Conservation (phyloP, 2,329 filamentous ascomycete species). For the Sclerotinia glacialis region DNA sequence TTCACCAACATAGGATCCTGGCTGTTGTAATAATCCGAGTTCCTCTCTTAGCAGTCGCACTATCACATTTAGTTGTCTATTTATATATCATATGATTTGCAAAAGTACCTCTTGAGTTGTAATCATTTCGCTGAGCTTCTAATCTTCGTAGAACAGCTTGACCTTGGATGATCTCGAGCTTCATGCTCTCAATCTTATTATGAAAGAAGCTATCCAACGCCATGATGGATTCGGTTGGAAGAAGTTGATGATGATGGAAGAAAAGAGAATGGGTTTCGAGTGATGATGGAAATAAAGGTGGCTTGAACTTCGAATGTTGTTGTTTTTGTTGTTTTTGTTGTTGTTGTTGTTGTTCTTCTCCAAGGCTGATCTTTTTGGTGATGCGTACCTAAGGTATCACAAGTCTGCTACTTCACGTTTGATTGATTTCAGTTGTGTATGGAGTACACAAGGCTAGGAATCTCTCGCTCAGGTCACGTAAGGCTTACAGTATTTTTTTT, state of each 20-base stretch:
- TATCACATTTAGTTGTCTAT: constrained; percentile 33
- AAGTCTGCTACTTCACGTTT: background rate
- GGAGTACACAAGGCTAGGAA: constrained; percentile 12
- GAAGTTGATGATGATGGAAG: background rate
- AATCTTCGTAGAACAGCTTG: constrained; percentile 92
- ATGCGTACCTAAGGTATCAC: constrained; percentile 17
- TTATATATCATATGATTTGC: background rate
- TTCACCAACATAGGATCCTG: constrained; percentile 96
- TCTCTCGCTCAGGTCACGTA: background rate
- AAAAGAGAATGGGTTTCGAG: background rate
- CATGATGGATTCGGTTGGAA: constrained; percentile 58
- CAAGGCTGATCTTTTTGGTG: constrained; percentile 22
- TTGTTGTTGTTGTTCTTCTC: background rate
- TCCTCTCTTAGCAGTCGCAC: constrained; percentile 94
- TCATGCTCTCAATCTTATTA: constrained; percentile 99
- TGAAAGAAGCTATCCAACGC: constrained; percentile 99
- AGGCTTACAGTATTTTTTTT: constrained; percentile 7
- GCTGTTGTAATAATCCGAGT: constrained; percentile 91
- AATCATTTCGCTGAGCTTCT: constrained; percentile 97
- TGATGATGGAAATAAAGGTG: background rate
- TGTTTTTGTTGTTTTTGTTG: constrained; percentile 12
- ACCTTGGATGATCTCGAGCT: constrained; percentile 99
- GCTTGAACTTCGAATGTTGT: constrained; percentile 3
- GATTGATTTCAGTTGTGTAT: background rate
- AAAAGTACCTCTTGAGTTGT: constrained; percentile 73